These are phyloP conservation scores for Beta corolliflora DNA, from an alignment of 179 eudicot genomes.

Conservation along the genomic window DNA sequence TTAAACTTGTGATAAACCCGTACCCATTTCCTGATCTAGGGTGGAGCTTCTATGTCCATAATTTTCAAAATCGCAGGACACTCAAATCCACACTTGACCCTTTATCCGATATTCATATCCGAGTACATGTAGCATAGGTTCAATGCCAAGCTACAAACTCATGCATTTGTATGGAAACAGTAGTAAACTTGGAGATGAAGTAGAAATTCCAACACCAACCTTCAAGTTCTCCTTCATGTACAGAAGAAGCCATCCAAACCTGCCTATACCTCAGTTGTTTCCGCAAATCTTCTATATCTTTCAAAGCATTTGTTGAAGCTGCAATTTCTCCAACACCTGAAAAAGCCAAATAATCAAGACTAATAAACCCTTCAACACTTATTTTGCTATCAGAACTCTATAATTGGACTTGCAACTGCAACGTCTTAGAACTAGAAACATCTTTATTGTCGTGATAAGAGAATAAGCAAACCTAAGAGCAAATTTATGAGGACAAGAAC, in stretches of 20 bases:
- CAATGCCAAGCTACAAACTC: background rate
- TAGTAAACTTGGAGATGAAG: background rate
- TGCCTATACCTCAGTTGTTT: constrained; percentile 51
- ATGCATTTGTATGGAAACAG: background rate
- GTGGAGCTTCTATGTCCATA: too few species aligned
- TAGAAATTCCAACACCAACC: constrained; percentile 38
- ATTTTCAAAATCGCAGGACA: too few species aligned
- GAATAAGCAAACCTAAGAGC: background rate
- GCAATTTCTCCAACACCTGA: constrained; percentile 55
- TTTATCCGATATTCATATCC: too few species aligned
- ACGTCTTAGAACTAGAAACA: background rate
- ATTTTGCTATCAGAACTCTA: background rate
- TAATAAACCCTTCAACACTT: background rate
- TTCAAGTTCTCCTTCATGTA: constrained; percentile 88
- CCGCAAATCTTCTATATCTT: constrained; percentile 49
- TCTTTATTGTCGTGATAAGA: background rate
- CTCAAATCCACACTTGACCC: too few species aligned
- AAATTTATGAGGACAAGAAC: background rate
- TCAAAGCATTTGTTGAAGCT: constrained; percentile 29
- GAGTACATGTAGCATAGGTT: too few species aligned
- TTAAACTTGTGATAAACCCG: too few species aligned
- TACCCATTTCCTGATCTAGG: too few species aligned
- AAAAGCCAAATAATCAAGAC: constrained; percentile 11
- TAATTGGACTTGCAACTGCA: background rate
- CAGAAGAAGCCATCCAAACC: constrained; percentile 94